Base-by-base conservation (phyloP, 805 yeast genomes). In the Lachancea thermotolerans region DNA sequence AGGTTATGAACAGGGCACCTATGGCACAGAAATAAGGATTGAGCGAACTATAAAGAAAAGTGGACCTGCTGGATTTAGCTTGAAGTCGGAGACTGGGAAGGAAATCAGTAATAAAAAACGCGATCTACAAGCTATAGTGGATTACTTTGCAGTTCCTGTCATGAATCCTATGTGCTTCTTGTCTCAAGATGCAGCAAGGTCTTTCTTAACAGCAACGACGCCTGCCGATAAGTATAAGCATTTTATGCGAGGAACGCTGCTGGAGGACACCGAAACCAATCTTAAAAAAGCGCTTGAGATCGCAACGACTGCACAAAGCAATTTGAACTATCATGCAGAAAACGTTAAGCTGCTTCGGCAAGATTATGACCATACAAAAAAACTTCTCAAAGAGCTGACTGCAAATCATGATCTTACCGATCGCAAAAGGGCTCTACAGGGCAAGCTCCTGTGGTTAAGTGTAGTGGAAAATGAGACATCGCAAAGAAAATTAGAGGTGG, bases 111-210 rank as follows among this genome's bases (percentile, higher is more conserved):
- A 68, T 12, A 84, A 81, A 55, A 82, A 80, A 48, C 70, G 72
- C 28, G 84, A 81, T 11, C 65, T 93, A 28, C 87, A 79, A 51
- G 75, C 74, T 4, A 81, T 93, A 2, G 65, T 89, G 39, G 80
- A 77, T 51, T 76, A 74, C 50, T 88, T 82, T 58, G 80, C 83
- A 37, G 81, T 91, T 36, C 81, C 86, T 5, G 82, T 93, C 21
- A 90, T 81, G 55, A 93, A 93, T 55, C 96, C 97, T 5, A 78
- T 93, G 77, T 85, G 95, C 1, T 85, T 93, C 57, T 70, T 93
- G 41, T 87, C 95, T 1, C 99, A 93, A 62, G 97, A 93, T 54
- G 85, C 82, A 49, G 98, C 99, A 1, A 78, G 95, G 53, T 84
- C 90, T 12, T 93, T 93, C 59, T 67, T 93, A 50, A 84, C 95